Conservation (phyloP, 208 protist genomes). For the Willaertia magna region DNA sequence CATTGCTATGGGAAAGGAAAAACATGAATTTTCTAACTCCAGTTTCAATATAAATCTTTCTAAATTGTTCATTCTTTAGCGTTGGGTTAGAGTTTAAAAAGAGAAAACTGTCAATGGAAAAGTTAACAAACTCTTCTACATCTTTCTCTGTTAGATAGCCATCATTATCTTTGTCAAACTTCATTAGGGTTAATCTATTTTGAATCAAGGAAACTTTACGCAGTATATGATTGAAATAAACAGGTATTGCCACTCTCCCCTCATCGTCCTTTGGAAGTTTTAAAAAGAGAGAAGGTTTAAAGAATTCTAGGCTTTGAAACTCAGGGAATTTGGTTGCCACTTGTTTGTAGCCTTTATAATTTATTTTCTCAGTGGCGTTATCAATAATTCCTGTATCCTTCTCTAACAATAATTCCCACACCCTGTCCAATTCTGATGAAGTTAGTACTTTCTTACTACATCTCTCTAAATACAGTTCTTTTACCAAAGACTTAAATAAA, state of each 20-base stretch:
- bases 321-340: neutral
- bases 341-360: neutral
- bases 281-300: neutral
- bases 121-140: constrained; percentile 61
- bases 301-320: neutral
- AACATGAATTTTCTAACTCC: constrained; percentile 70
- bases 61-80: constrained; percentile 33
- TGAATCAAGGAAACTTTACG: constrained; percentile 56
- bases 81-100: constrained; percentile 31
- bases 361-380: neutral
- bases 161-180: constrained; percentile 65
- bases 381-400: too few species aligned
- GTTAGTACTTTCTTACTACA: neutral
- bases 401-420: neutral
- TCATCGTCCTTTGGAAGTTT: neutral
- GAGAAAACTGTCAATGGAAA: constrained; percentile 37
- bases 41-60: constrained; percentile 71
- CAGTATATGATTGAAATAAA: neutral
- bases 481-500: neutral
- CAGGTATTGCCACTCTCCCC: neutral
- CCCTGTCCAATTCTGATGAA: neutral
- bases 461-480: neutral
- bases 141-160: constrained; percentile 63
- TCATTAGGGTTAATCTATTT: constrained; percentile 57
- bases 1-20: constrained; percentile 53